A percentile compares a stretch with the other conserved stretches of the same genome.
phyloP scores from a whole-genome alignment of 257 asterid genomes.

The Mentha longifolia region DNA sequence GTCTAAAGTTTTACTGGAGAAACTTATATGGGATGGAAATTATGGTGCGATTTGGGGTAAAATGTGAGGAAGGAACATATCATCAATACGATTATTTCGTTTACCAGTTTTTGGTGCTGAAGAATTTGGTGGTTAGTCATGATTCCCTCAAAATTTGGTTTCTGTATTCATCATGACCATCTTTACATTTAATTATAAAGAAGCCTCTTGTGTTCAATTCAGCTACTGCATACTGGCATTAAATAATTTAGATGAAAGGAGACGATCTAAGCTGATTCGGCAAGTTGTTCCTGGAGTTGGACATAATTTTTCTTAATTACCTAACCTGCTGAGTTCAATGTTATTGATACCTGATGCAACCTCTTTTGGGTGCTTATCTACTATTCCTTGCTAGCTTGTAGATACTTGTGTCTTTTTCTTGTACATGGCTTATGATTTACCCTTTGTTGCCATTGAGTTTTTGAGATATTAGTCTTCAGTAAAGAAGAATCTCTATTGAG shows the following conservation, averaged over 20 bases:
- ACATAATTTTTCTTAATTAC: slow-evolving; percentile 7
- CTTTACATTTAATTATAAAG: not conserved
- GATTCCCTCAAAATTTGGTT: slow-evolving; percentile 7
- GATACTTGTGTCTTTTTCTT: not conserved
- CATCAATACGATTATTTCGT: not conserved
- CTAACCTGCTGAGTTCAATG: not conserved
- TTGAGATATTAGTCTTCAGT: slow-evolving; percentile 13
- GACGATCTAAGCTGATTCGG: slow-evolving; percentile 20
- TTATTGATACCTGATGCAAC: slow-evolving; percentile 4
- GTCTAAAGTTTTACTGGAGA: not conserved
- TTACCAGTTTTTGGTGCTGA: slow-evolving; percentile 12
- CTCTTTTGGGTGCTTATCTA: not conserved
- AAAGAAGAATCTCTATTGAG: not conserved
- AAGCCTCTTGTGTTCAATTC: slow-evolving; percentile 16
- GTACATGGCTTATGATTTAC: slow-evolving; percentile 16
- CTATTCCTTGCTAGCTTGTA: slow-evolving; percentile 24
- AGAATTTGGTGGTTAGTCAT: slow-evolving; percentile 18
- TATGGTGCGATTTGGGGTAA: not conserved
- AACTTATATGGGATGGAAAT: slow-evolving; percentile 2
- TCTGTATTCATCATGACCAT: slow-evolving; percentile 7
- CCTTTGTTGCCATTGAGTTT: slow-evolving; percentile 15
- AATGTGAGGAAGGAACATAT: slow-evolving; percentile 3
- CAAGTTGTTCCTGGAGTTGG: not conserved
- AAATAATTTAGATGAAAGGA: not conserved
- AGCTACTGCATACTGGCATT: not conserved